phyloP scores from a whole-genome alignment of 768 basidiomycete genomes.

The Austroboletus festivus region DNA sequence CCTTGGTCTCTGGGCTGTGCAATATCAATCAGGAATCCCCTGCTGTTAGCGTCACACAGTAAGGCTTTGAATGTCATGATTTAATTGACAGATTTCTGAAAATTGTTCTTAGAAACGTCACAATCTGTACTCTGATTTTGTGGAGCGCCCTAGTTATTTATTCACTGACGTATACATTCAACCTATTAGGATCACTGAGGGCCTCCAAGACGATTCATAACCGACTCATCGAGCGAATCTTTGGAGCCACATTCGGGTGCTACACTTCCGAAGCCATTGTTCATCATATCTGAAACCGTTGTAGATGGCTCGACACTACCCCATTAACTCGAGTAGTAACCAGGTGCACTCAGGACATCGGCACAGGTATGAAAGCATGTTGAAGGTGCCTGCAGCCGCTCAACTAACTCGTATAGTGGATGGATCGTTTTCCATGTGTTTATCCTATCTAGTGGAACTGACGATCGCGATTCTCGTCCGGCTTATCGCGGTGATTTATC shows the following conservation, averaged over 20 bases:
- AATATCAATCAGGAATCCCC: conserved; percentile 26
- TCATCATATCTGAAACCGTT: conserved; percentile 32
- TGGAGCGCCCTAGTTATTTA: conserved; percentile 32
- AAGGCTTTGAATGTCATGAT: conserved; percentile 8
- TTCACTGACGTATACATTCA: conserved; percentile 34
- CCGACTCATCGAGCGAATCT: conserved; percentile 48
- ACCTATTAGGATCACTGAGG: conserved; percentile 43
- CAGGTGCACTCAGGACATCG: conserved; percentile 50
- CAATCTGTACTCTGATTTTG: conserved; percentile 39
- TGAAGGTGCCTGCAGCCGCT: not conserved
- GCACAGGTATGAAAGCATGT: not conserved
- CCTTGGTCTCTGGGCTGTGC: conserved; percentile 33
- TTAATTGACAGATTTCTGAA: not conserved
- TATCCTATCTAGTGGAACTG: not conserved
- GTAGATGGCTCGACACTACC: conserved; percentile 46
- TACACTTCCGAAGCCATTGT: conserved; percentile 26
- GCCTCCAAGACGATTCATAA: conserved; percentile 56
- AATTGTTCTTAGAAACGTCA: conserved; percentile 43
- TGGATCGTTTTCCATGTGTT: not conserved
- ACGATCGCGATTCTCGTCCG: conserved; percentile 4
- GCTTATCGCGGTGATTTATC: not conserved
- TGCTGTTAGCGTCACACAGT: conserved; percentile 34
- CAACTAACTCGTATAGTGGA: conserved; percentile 9
- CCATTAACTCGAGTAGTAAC: conserved; percentile 31
- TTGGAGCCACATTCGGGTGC: conserved; percentile 62